Base-by-base conservation (phyloP, 2,329 filamentous ascomycete species). In the Achaetomium macrosporum region DNA sequence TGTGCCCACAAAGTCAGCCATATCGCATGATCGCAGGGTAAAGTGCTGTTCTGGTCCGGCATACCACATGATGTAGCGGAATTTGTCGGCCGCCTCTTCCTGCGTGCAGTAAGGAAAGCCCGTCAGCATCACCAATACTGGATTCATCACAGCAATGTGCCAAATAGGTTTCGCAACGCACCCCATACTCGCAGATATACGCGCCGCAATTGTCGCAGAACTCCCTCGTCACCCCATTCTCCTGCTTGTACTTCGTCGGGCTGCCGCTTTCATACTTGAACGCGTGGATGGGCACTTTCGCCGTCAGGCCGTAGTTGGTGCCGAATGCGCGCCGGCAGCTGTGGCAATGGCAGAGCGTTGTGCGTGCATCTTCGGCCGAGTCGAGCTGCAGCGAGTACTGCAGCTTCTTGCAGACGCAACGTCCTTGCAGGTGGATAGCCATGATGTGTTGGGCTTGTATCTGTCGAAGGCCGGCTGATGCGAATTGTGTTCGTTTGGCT, bases 11-110 rank as follows among this genome's bases (percentile, higher is more conserved):
- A 25, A 4, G 7, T 25, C 25, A 25, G 25, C 25, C 25, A 25
- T 7, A 25, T 25, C 25, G 25, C 7, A 4, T 25, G 25, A 25
- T 25, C 7, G 4, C 25, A 25, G 25, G 25, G 25, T 25, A 25
- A 25, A n/a, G n/a, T n/a, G n/a, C n/a, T n/a, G n/a, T n/a, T n/a
- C n/a, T n/a, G n/a, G n/a, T 25, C 4, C 25, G 25, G 7, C 25
- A 25, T 25, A 25, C 25, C 70, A 72, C 56, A 72, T 66, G 29
- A 73, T 59, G 46, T 73, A 73, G n/a, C 68, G 65, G 50, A 71
- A 71, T 58, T 67, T 68, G 39, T 76, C 72, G 16, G 71, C 73
- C 10, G 76, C 69, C 58, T 75, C 61, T 57, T 72, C 66, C 66
- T 69, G 33, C 33, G 10, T 15, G 13, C 5, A 5, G 25, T 25